These are phyloP conservation scores for Dendrobium huoshanense DNA, from an alignment of 106 monocot species.

Conservation along the genomic window DNA sequence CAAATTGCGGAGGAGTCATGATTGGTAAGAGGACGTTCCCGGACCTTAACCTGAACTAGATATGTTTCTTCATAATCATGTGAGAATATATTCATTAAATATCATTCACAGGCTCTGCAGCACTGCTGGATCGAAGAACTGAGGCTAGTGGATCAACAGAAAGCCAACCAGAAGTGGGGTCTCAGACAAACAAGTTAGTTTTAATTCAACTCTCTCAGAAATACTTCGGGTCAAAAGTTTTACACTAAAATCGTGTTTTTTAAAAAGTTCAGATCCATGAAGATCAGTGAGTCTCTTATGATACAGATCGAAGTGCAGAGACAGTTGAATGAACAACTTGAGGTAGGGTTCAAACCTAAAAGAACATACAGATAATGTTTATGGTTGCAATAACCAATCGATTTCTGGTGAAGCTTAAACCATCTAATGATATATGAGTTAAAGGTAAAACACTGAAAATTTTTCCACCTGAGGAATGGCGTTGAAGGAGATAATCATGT, in stretches of 20 bases:
- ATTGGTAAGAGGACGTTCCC: slow-evolving; percentile 31
- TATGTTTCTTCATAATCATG: not conserved
- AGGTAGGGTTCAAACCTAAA: slow-evolving; percentile 24
- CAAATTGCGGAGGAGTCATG: slow-evolving; percentile 27
- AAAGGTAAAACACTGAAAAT: too few species aligned
- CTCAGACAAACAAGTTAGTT: slow-evolving; percentile 1
- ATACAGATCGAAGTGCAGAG: slow-evolving; percentile 85
- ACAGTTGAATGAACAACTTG: slow-evolving; percentile 79
- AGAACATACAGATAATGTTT: not conserved
- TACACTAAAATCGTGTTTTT: not conserved
- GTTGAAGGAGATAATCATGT: too few species aligned
- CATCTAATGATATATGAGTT: too few species aligned
- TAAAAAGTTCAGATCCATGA: slow-evolving; percentile 36
- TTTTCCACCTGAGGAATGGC: too few species aligned
- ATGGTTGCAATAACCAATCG: not conserved
- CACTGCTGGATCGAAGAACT: not conserved
- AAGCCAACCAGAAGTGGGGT: not conserved
- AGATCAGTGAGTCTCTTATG: slow-evolving; percentile 65
- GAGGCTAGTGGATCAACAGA: not conserved
- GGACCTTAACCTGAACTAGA: not conserved
- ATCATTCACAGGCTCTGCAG: not conserved
- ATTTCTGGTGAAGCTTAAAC: not conserved
- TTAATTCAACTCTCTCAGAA: not conserved
- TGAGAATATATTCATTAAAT: not conserved
- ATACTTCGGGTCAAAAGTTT: not conserved